These are phyloP conservation scores for Lophium mytilinum DNA, from an alignment of 495 filamentous ascomycete species.

Conservation along the genomic window DNA sequence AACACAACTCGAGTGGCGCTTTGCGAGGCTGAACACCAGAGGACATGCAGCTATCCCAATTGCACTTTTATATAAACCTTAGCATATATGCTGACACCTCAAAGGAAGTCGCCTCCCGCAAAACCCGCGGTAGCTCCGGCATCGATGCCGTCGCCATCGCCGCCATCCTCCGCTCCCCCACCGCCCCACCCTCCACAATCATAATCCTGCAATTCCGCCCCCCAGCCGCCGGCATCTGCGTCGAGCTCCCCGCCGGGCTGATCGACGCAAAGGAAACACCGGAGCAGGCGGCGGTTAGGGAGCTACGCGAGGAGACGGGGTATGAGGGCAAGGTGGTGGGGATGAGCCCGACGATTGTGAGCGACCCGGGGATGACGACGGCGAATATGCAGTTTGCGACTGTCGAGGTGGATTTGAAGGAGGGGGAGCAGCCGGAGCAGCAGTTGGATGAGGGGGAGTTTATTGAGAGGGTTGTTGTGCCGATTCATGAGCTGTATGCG, in stretches of 20 bases:
- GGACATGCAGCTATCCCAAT: too few relatives aligned
- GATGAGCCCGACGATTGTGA: slow-evolving; percentile 46
- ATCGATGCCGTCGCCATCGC: slow-evolving; percentile 90
- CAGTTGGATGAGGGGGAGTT: slow-evolving; percentile 35
- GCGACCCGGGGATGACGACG: slow-evolving; percentile 35
- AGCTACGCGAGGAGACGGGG: slow-evolving; percentile 30
- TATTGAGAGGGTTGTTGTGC: slow-evolving; percentile 34
- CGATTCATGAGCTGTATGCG: slow-evolving; percentile 41
- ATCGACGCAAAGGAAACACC: slow-evolving; percentile 75
- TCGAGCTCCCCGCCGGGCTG: slow-evolving; percentile 82
- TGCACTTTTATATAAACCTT: too few relatives aligned
- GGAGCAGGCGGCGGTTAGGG: slow-evolving; percentile 73
- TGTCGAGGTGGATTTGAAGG: slow-evolving; percentile 31
- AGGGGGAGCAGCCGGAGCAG: slow-evolving; percentile 35
- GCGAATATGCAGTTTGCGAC: slow-evolving; percentile 36
- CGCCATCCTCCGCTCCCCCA: slow-evolving; percentile 68
- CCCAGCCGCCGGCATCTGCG: slow-evolving; percentile 65
- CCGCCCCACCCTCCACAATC: slow-evolving; percentile 53
- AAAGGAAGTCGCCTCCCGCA: slow-evolving; percentile 46
- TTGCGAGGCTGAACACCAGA: too few relatives aligned
- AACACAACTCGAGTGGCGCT: too few relatives aligned
- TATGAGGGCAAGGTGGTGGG: slow-evolving; percentile 20
- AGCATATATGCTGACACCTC: too few relatives aligned
- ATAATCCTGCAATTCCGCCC: slow-evolving; percentile 83
- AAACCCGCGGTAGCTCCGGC: slow-evolving; percentile 46